A percentile compares a stretch with the other conserved stretches of the same genome.
phyloP scores from a whole-genome alignment of 2,329 filamentous ascomycete genomes.

The Ambrosiella xylebori region DNA sequence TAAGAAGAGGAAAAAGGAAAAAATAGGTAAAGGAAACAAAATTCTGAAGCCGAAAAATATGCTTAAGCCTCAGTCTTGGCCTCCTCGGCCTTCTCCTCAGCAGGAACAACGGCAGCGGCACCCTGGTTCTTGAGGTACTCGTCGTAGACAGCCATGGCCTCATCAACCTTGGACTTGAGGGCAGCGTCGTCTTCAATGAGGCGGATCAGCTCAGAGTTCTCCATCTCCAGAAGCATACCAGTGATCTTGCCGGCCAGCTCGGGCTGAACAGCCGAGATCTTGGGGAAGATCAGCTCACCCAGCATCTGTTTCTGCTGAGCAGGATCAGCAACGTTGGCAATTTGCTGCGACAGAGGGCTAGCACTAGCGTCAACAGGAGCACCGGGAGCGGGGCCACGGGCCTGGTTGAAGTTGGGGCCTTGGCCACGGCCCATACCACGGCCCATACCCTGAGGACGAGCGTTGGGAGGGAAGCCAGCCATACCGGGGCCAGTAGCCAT shows the following conservation, averaged over 20 bases:
- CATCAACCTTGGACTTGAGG: conserved; percentile 88
- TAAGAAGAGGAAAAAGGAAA: neutral
- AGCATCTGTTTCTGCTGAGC: conserved; percentile 96
- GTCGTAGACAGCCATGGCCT: conserved; percentile 92
- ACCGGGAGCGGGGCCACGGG: conserved; percentile 23
- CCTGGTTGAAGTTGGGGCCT: conserved; percentile 29
- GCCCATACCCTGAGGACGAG: conserved; percentile 33
- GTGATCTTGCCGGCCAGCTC: conserved; percentile 98
- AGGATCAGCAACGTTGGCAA: conserved; percentile 36
- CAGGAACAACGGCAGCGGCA: conserved; percentile 14
- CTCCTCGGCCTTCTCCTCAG: conserved; percentile 32
- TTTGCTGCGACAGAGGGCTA: conserved; percentile 36
- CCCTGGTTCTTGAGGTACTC: conserved; percentile 87
- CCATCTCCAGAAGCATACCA: conserved; percentile 99
- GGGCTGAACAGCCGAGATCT: conserved; percentile 88
- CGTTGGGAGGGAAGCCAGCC: conserved; percentile 40
- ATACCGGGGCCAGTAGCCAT: conserved; percentile 33
- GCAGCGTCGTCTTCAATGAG: conserved; percentile 79
- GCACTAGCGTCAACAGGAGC: conserved; percentile 4
- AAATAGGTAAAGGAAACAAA: conserved; percentile 3
- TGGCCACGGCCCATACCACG: conserved; percentile 28
- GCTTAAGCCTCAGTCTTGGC: conserved; percentile 26
- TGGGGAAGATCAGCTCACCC: conserved; percentile 94
- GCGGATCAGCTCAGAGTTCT: conserved; percentile 82
- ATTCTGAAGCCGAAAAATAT: conserved; percentile 18